Conservation (phyloP, 1,284 basidiomycete species). For the Austroboletus olivaceoglutinosus region DNA sequence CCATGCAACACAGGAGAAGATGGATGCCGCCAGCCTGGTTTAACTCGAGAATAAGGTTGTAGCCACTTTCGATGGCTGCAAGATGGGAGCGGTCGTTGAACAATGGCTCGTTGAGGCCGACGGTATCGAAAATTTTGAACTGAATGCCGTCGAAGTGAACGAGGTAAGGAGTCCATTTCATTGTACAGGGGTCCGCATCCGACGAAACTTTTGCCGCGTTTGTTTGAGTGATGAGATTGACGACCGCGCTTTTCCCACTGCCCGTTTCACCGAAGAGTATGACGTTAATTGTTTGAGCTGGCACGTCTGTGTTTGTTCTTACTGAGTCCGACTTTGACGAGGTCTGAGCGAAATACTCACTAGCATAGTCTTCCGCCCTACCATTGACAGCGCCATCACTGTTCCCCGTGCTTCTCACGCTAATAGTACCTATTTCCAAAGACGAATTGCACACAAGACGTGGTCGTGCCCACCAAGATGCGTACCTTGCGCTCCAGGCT, state of each 20-base stretch:
- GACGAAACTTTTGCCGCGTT: background rate
- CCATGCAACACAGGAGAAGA: conserved; percentile 6
- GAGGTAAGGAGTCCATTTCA: background rate
- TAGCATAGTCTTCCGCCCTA: no score
- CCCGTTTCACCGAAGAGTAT: conserved; percentile 3
- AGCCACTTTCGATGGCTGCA: background rate
- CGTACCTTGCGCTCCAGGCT: no score
- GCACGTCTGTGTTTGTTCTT: no score
- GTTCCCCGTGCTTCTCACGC: no score
- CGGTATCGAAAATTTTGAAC: conserved; percentile 1
- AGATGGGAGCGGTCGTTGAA: background rate
- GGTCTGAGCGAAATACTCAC: no score
- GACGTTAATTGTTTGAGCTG: no score
- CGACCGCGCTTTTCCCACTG: background rate
- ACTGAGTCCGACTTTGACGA: no score
- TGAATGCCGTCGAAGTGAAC: background rate
- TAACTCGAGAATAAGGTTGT: background rate
- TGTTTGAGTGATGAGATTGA: background rate
- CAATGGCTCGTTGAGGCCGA: background rate
- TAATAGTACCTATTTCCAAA: no score
- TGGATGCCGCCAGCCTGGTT: conserved; percentile 2
- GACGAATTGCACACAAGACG: no score
- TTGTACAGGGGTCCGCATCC: background rate
- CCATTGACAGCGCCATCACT: no score
- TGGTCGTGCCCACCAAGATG: no score